Base-by-base conservation (phyloP, 495 filamentous ascomycete genomes). In the Penicillium cataractarum region DNA sequence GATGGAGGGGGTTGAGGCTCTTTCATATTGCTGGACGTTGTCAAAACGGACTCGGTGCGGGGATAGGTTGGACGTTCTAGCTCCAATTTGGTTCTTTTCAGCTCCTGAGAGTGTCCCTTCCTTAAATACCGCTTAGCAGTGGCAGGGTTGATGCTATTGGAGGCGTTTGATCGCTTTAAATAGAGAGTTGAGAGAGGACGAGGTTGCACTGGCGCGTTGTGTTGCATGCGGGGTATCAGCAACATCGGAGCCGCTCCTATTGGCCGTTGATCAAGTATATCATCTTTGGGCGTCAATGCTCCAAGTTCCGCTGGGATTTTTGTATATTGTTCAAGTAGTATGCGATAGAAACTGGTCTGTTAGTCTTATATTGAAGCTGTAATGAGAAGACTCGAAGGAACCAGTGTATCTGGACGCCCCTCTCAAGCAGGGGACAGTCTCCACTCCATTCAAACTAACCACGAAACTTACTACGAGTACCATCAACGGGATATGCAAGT, bases 11-110 rank as follows among this genome's bases (percentile, higher is more conserved):
- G 62, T 6, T 64, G 56, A 31, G 65, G 62, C 57, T 71, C 69
- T 65, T 74, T 72, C 73, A 77, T 77, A 26, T 24, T 70, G 50
- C 21, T 33, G 51, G 32, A 54, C 9, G n/a, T 6, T 22, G 49
- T 51, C 12, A 19, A 4, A 46, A 22, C 13, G 46, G 13, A 24
- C n/a, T 29, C 22, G 6, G 13, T 27, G 46, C 24, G 4, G 2
- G 21, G 3, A 4, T 39, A 39, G 13, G 46, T 24, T 26, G 27
- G 24, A 0, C 24, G 9, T 7, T n/a, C 24, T 15, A 9, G 3
- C 24, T 29, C 24, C 21, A n/a, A 29, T 6, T 27, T 27, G 12
- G 9, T 17, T 17, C 2, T 9, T 50, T 17, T 27, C 26, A 29
- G 46, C 1, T 15, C 24, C n/a, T 29, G 26, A n/a, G 24, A 12